A percentile compares a stretch with the other conserved stretches of the same genome.
These are phyloP conservation scores for Dictyostelium discoideum DNA, from an alignment of 78 protist species.

Conservation along the genomic window dicty_2.7 NC_007089.4:2425501-2426000, in stretches of 20 bases:
- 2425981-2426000: background rate
- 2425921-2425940: constrained; percentile 33
- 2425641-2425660: background rate
- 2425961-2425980: background rate
- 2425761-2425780: constrained; percentile 37
- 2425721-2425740: background rate
- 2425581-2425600: constrained; percentile 5
- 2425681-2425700: background rate
- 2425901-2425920: constrained; percentile 33
- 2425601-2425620: constrained; percentile 20
- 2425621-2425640: constrained; percentile 55
- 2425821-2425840: background rate
- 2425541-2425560: background rate
- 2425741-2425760: constrained; percentile 15
- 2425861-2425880: background rate
- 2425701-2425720: background rate
- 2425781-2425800: constrained; percentile 50
- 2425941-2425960: background rate
- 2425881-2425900: constrained; percentile 55
- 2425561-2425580: background rate
- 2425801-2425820: constrained; percentile 29
- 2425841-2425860: background rate
- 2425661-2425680: background rate
- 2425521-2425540: constrained; percentile 27
- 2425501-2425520: constrained; percentile 19